phyloP scores from a whole-genome alignment of 805 yeast species.

The Yamadazyma sp. region DNA sequence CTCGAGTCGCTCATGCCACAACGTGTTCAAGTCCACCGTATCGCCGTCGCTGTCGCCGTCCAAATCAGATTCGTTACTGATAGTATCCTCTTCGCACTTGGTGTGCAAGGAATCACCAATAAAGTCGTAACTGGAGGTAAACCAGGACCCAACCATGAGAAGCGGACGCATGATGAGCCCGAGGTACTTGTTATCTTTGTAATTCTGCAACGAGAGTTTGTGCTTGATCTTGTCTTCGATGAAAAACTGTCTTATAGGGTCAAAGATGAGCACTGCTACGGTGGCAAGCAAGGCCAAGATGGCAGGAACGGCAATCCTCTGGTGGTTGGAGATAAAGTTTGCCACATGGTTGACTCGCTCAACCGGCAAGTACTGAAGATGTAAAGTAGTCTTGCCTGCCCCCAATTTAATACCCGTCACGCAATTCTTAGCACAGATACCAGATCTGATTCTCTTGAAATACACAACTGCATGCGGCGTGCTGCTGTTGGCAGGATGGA shows the following conservation, averaged over 20 bases:
- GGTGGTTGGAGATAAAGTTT: conserved; percentile 67
- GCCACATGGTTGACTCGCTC: conserved; percentile 51
- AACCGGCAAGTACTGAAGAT: conserved; percentile 69
- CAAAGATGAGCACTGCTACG: conserved; percentile 81
- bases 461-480: conserved; percentile 42
- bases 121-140: conserved; percentile 35
- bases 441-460: conserved; percentile 60
- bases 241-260: conserved; percentile 84
- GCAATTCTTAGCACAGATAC: conserved; percentile 88
- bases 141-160: conserved; percentile 23
- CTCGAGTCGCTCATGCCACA: conserved; percentile 74
- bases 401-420: conserved; percentile 72
- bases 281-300: conserved; percentile 77
- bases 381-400: conserved; percentile 55
- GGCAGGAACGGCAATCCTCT: conserved; percentile 79
- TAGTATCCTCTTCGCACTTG: conserved; percentile 15
- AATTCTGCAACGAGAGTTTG: conserved; percentile 51
- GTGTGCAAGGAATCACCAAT: conserved; percentile 27
- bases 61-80: conserved; percentile 18
- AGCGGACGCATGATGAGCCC: conserved; percentile 29
- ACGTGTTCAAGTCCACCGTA: conserved; percentile 25
- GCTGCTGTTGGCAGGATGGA: conserved; percentile 53
- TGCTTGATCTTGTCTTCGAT: conserved; percentile 71
- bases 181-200: conserved; percentile 35
- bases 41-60: conserved; percentile 10